Evolutionary conservation across 2,329 filamentous ascomycete species (phyloP), one percentile per base, ranked within the genome.

Genomic region (Microcyclospora tardicrescens): DNA sequence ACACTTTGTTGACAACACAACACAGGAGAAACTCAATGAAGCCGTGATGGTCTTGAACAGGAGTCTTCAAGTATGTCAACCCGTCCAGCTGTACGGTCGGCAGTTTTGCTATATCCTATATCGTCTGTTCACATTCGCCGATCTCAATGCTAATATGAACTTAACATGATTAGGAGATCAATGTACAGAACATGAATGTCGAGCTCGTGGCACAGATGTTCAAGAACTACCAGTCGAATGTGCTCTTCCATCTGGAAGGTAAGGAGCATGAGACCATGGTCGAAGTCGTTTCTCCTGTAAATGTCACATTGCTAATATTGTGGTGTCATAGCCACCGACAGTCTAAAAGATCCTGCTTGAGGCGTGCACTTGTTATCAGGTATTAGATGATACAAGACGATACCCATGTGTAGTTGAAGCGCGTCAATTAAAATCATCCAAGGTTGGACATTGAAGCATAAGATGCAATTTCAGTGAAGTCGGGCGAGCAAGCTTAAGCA

Each of bases 131-230:
- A 30, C 28, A 10, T 32, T 32, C 10, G 4, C 12, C 30, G 19
- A 24, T 8, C 19, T 24, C 19, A 8, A 24, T 24, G 19, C 14
- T 32, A 10, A 32, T 16, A 16, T 28, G 16, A 6, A 34, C 28
- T 9, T 33, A 13, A 11, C 16, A 16, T 8, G 9, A n/a, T 12
- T 51, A 94, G 83, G 89, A 96, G 50, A 95, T 96, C 71, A 96
- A 96, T 57, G 80, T 95, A 40, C 84, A 94, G 55, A 98, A 96
- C 61, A 95, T 96, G 86, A 93, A 98, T 57, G 85, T 95, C 28
- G 91, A 96, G 65, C 73, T 96, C 2, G 91, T 96, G 5, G 87
- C 89, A 1, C 89, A 96, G 59, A 98, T 98, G 91, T 98, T 96
- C 71, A 95, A 96, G 68, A 98, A 96, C 64, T 98, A 98, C 60